Evolutionary conservation across 345 rosid species (phyloP).

Genomic region (Populus deltoides): DNA sequence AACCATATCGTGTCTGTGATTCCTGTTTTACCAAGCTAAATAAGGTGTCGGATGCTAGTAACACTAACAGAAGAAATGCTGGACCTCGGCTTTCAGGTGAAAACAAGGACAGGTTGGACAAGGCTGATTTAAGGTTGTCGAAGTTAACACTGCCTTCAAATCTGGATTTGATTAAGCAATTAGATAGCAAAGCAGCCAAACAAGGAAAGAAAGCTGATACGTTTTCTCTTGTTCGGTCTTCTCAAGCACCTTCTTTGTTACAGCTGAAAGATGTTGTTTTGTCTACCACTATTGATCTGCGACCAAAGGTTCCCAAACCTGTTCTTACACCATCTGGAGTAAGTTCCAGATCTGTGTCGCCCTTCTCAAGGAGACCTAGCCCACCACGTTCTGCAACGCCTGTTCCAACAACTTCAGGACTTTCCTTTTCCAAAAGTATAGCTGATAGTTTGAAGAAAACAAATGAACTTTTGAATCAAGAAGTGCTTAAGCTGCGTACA

Average conservation of each 20-base stretch:
- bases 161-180: constrained; percentile 85
- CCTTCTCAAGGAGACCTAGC: constrained; percentile 90
- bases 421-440: constrained; percentile 71
- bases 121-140: constrained; percentile 71
- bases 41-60: constrained; percentile 61
- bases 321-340: constrained; percentile 68
- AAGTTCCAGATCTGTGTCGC: constrained; percentile 92
- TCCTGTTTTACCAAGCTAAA: constrained; percentile 72
- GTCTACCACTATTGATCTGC: constrained; percentile 58
- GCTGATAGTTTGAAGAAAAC: constrained; percentile 91
- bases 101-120: constrained; percentile 83
- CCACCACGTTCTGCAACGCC: constrained; percentile 97
- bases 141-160: constrained; percentile 70
- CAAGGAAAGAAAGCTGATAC: constrained; percentile 80
- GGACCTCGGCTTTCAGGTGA: constrained; percentile 90
- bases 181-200: constrained; percentile 88
- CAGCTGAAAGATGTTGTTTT: constrained; percentile 83
- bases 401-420: constrained; percentile 75
- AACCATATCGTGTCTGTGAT: constrained; percentile 91
- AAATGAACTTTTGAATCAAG: constrained; percentile 87
- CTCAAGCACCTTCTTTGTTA: constrained; percentile 72
- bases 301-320: constrained; percentile 63
- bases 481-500: constrained; percentile 74
- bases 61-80: constrained; percentile 52
- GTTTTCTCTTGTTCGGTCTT: constrained; percentile 64